Percentiles rank a stretch among this genome's conserved stretches.
Evolutionary conservation across 768 basidiomycete genomes (phyloP).

Genomic region (Russula lepida): DNA sequence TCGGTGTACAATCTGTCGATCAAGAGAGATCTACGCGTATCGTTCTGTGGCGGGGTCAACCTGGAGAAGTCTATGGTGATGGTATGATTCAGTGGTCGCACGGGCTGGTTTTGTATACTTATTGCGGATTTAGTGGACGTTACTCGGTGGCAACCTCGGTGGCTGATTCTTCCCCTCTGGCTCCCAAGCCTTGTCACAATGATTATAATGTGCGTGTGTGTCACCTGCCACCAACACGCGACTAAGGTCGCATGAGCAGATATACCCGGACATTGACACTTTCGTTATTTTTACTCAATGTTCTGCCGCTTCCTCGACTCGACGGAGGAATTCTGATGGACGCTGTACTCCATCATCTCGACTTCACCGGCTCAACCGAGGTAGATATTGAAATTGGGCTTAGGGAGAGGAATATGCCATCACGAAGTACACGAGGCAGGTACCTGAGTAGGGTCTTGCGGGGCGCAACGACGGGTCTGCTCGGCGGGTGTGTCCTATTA

Average conservation of each 20-base stretch:
- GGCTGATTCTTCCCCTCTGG: conserved; percentile 30
- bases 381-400: conserved; percentile 13
- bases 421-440: neutral
- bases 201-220: conserved; percentile 56
- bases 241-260: conserved; percentile 28
- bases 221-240: neutral
- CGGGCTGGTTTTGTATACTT: neutral
- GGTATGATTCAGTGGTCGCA: conserved; percentile 31
- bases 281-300: conserved; percentile 76
- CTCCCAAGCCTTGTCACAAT: conserved; percentile 32
- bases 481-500: conserved; percentile 12
- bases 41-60: conserved; percentile 69
- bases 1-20: conserved; percentile 34
- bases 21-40: conserved; percentile 23
- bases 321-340: conserved; percentile 61
- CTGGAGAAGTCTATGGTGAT: conserved; percentile 55
- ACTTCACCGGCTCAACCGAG: neutral
- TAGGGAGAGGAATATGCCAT: neutral
- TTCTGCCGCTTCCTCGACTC: conserved; percentile 61
- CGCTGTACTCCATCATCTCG: conserved; percentile 21
- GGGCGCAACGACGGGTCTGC: neutral
- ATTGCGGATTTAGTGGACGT: conserved; percentile 41
- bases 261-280: conserved; percentile 60
- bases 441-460: conserved; percentile 10
- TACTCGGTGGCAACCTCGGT: conserved; percentile 40